Evolutionary conservation across 2,329 filamentous ascomycete genomes (phyloP).

Genomic region (Aspergillus aculeatinus): DNA sequence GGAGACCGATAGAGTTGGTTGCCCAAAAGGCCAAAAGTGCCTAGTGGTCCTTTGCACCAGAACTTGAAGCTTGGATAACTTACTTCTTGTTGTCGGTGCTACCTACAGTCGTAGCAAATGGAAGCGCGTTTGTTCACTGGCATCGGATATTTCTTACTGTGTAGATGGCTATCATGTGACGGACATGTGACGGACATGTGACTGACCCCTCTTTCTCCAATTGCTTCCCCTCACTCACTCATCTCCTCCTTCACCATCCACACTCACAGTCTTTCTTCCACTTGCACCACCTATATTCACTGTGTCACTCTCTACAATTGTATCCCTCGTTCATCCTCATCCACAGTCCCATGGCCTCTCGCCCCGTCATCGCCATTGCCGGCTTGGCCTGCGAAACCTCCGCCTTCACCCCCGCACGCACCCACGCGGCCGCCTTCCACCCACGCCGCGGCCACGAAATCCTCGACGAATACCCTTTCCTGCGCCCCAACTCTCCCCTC

Average conservation of each 20-base stretch:
- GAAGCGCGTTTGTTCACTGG: no score
- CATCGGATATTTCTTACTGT: no score
- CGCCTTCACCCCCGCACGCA: constrained; percentile 53
- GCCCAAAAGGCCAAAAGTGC: not conserved
- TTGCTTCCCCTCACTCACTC: not conserved
- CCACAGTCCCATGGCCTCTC: constrained; percentile 29
- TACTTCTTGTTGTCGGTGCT: no score
- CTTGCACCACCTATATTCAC: not conserved
- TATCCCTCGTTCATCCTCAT: no score
- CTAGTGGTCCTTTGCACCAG: no score
- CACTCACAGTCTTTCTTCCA: no score
- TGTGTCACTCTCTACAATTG: no score
- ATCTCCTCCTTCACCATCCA: no score
- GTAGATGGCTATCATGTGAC: not conserved
- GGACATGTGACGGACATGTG: not conserved
- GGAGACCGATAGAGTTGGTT: not conserved
- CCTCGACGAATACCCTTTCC: constrained; percentile 48
- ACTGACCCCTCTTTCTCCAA: not conserved
- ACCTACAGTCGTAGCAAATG: no score
- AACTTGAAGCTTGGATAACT: no score
- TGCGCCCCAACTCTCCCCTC: constrained; percentile 44
- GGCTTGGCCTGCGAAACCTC: constrained; percentile 57
- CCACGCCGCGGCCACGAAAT: constrained; percentile 47
- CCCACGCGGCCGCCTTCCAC: constrained; percentile 51
- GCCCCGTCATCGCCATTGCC: constrained; percentile 52